These are phyloP conservation scores for Alternaria triticina DNA, from an alignment of 2,329 filamentous ascomycete genomes.

Conservation along the genomic window DNA sequence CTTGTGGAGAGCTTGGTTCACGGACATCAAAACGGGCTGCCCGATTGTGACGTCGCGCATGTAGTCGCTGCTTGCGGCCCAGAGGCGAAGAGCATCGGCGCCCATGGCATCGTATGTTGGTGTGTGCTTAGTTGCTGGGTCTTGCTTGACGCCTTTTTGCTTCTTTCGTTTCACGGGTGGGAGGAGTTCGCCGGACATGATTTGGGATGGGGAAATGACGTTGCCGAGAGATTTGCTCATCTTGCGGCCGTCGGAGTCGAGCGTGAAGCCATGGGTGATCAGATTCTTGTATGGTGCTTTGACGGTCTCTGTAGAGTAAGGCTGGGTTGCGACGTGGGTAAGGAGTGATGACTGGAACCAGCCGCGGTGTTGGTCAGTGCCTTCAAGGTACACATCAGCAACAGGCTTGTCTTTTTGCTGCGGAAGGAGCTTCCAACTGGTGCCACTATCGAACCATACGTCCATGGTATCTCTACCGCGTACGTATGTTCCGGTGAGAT, in stretches of 20 bases:
- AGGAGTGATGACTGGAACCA: conserved; percentile 98
- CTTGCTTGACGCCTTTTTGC: conserved; percentile 46
- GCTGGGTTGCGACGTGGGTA: conserved; percentile 75
- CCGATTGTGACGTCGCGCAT: conserved; percentile 86
- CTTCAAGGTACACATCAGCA: conserved; percentile 91
- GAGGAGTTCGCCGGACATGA: conserved; percentile 83
- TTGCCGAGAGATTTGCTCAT: conserved; percentile 99
- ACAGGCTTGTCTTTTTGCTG: conserved; percentile 49
- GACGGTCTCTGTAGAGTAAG: conserved; percentile 26
- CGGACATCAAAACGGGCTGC: conserved; percentile 74
- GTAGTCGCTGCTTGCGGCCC: conserved; percentile 92
- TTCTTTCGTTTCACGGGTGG: conserved; percentile 72
- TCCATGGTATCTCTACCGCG: conserved; percentile 97
- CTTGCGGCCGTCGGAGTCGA: conserved; percentile 89
- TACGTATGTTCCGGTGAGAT: conserved; percentile 66
- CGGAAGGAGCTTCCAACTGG: conserved; percentile 73
- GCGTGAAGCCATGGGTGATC: conserved; percentile 94
- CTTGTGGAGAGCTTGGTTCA: conserved; percentile 80
- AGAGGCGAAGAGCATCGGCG: conserved; percentile 84
- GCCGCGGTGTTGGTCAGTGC: conserved; percentile 92
- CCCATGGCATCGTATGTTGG: conserved; percentile 74
- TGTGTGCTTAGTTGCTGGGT: conserved; percentile 38
- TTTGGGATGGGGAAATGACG: conserved; percentile 77
- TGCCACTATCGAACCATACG: conserved; percentile 99
- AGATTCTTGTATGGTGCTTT: conserved; percentile 81